Conservation (phyloP, 257 asterid species). For the Rhazya stricta region DNA sequence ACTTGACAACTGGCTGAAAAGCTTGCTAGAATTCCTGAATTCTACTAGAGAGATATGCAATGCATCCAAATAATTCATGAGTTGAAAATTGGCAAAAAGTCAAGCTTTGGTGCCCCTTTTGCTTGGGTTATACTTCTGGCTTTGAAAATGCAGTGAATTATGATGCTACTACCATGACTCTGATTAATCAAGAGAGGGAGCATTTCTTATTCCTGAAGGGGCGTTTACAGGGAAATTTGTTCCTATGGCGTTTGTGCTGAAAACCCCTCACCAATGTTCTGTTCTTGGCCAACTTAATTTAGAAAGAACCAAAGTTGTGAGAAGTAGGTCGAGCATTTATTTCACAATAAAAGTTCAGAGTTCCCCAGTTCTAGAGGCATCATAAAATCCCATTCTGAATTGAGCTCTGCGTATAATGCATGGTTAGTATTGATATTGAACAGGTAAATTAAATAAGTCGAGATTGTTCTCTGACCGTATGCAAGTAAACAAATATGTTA, state of each 20-base stretch:
- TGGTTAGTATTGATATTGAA: not conserved
- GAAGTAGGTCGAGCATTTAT: not conserved
- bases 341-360: not conserved
- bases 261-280: not conserved
- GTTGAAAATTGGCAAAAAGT: not conserved
- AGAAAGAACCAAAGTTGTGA: not conserved
- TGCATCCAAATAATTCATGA: not conserved
- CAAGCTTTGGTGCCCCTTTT: not conserved
- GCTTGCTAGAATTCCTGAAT: too few relatives aligned
- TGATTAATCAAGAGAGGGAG: not conserved
- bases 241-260: not conserved
- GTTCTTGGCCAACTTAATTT: not conserved
- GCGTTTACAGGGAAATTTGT: not conserved
- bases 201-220: not conserved
- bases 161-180: not conserved
- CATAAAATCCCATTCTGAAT: not conserved
- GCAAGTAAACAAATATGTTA: too few relatives aligned
- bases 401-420: not conserved
- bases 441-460: not conserved
- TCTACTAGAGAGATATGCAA: not conserved
- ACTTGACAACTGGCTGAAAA: not conserved
- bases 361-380: not conserved
- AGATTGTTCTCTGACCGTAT: too few relatives aligned
- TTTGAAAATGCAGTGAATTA: not conserved
- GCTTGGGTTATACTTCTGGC: not conserved